A percentile compares a stretch with the other conserved stretches of the same genome.
Evolutionary conservation across 768 basidiomycete genomes (phyloP).

Genomic region (Leccinum incarnatum): DNA sequence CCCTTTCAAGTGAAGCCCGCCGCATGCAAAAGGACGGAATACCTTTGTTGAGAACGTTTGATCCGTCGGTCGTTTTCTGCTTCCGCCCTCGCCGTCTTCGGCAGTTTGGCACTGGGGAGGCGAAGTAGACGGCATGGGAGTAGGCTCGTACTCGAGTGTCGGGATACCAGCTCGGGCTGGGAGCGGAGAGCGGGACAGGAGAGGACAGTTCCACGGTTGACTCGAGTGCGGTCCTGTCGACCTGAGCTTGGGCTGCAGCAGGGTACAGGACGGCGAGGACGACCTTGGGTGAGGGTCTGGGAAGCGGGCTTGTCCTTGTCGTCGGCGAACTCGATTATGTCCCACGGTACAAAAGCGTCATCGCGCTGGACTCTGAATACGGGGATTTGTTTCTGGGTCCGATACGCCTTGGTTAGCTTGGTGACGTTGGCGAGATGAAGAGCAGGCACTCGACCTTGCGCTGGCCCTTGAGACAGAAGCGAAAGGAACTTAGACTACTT

Average conservation of each 20-base stretch:
- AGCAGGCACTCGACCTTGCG: background rate
- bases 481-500: no score
- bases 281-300: slow-evolving; percentile 43
- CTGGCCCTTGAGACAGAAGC: no score
- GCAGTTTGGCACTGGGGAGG: slow-evolving; percentile 21
- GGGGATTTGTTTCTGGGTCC: slow-evolving; percentile 68
- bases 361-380: slow-evolving; percentile 76
- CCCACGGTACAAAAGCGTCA: slow-evolving; percentile 82
- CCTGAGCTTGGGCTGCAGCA: slow-evolving; percentile 21
- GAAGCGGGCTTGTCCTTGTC: slow-evolving; percentile 25
- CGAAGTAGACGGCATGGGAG: slow-evolving; percentile 9
- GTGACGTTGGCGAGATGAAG: slow-evolving; percentile 45
- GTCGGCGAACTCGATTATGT: slow-evolving; percentile 52
- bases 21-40: background rate
- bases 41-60: slow-evolving; percentile 12
- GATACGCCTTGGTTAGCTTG: no score
- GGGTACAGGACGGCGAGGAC: slow-evolving; percentile 59
- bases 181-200: slow-evolving; percentile 68
- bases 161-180: slow-evolving; percentile 55
- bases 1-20: background rate
- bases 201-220: slow-evolving; percentile 32
- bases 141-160: slow-evolving; percentile 51
- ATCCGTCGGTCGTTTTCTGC: slow-evolving; percentile 22
- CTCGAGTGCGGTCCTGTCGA: slow-evolving; percentile 23
- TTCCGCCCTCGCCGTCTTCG: slow-evolving; percentile 36